A percentile compares a stretch with the other conserved stretches of the same genome.
These are phyloP conservation scores for Panicum miliaceum DNA, from an alignment of 176 grass and related monocot genomes.

Conservation along the genomic window DNA sequence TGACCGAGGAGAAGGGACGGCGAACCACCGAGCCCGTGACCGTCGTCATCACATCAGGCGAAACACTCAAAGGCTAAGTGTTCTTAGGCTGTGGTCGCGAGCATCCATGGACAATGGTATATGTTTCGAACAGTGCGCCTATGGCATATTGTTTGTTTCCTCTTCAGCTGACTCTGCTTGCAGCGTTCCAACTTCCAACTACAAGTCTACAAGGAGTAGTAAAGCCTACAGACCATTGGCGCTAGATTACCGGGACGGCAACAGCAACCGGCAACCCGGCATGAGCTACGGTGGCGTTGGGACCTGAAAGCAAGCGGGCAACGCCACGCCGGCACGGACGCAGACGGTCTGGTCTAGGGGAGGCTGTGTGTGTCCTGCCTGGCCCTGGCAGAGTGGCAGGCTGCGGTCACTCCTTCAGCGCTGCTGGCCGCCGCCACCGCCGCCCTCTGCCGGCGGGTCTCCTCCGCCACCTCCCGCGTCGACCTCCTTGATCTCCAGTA, in stretches of 20 bases:
- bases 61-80: not conserved
- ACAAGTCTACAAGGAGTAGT: no score
- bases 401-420: not conserved
- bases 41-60: not conserved
- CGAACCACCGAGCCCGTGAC: not conserved
- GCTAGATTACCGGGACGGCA: not conserved
- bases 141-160: no score
- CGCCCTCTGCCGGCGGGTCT: not conserved
- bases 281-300: no score
- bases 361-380: no score
- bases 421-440: not conserved
- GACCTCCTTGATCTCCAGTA: constrained; percentile 82
- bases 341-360: not conserved
- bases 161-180: not conserved
- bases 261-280: no score
- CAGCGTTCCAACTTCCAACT: not conserved
- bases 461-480: constrained; percentile 20
- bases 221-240: not conserved
- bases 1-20: not conserved
- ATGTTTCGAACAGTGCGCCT: not conserved
- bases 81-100: not conserved
- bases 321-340: not conserved
- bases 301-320: not conserved
- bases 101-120: not conserved
- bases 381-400: not conserved